Conservation (phyloP, 2,329 filamentous ascomycete species). For the Hypoxylon sp. region DNA sequence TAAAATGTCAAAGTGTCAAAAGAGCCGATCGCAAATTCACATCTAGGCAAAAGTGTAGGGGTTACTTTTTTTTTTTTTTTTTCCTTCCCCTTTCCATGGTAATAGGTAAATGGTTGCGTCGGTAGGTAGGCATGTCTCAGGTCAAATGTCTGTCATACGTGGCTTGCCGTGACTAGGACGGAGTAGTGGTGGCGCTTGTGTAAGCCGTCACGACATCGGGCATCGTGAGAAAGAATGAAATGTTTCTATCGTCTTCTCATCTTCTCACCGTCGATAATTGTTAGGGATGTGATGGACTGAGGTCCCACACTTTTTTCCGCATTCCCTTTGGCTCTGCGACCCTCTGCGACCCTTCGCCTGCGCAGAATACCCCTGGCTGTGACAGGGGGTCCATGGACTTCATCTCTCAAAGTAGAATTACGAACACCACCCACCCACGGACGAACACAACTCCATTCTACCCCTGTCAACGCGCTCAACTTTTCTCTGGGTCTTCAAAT, state of each 20-base stretch:
- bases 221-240: conserved; percentile 30
- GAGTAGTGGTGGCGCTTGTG: conserved; percentile 30
- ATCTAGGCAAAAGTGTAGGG: conserved; percentile 38
- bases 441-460: conserved; percentile 40
- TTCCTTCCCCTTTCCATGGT: conserved; percentile 1
- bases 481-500: conserved; percentile 39
- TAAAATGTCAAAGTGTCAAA: conserved; percentile 30
- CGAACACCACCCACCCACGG: conserved; percentile 41
- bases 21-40: conserved; percentile 18
- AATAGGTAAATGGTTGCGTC: conserved; percentile 10
- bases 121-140: conserved; percentile 34
- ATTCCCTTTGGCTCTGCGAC: conserved; percentile 36
- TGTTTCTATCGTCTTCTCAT: conserved; percentile 19
- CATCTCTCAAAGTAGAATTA: conserved; percentile 46
- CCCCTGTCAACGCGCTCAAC: conserved; percentile 37
- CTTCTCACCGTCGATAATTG: conserved; percentile 25
- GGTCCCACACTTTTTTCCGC: conserved; percentile 33
- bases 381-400: conserved; percentile 35
- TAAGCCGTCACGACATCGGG: conserved; percentile 31
- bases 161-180: conserved; percentile 27
- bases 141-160: conserved; percentile 42
- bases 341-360: conserved; percentile 36
- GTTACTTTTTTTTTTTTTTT: conserved; percentile 3
- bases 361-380: conserved; percentile 38
- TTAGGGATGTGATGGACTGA: conserved; percentile 25